Base-by-base conservation (phyloP, 345 rosid species). In the Brassica napus region DNA sequence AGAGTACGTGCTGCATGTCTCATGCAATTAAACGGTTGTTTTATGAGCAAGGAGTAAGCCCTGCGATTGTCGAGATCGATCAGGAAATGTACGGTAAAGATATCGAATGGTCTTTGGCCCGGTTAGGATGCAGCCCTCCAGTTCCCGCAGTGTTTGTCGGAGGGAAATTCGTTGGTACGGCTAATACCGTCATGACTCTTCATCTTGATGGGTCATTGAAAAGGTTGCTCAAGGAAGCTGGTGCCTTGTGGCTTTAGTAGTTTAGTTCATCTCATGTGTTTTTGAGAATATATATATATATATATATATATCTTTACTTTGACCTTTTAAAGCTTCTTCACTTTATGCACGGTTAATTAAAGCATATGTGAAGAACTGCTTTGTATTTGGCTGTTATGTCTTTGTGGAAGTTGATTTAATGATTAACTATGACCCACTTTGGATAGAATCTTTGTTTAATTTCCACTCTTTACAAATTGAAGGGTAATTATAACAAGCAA, bases 1-100 rank as follows among this genome's bases (percentile, higher is more conserved):
- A 91, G 89, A 92, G 92, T 72, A 82, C 97, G 2, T 94, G 97
- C 79, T 90, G 92, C 85, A 91, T 94, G 97, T 80, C 94, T 86
- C 97, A 94, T 78, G 89, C 98, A 61, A 90, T 92, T 39, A 92
- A 94, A 84, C 84, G 94, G 47, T 68, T 94, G 83, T 94, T 94
- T 63, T 94, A 94, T 60, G 98, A 92, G 69, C 97, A 87, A 72
- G 97, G 94, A 1, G 97, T 90, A 76, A 88, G 91, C 84, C 97
- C 98, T 0, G 90, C 90, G 7, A 83, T 92, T 16, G 72, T 88
- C 0, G 98, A 94, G 88, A 88, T 94, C 0, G 97, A 94, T 21
- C 88, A 91, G 66, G 94, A 92, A 55, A 69, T 84, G 54, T 73
- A 87, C 24, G 94, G 91, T 0, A 86, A 80, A 68, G 97, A 92